Evolutionary conservation across 208 protist genomes (phyloP).

Genomic region (Trypanosoma mega): DNA sequence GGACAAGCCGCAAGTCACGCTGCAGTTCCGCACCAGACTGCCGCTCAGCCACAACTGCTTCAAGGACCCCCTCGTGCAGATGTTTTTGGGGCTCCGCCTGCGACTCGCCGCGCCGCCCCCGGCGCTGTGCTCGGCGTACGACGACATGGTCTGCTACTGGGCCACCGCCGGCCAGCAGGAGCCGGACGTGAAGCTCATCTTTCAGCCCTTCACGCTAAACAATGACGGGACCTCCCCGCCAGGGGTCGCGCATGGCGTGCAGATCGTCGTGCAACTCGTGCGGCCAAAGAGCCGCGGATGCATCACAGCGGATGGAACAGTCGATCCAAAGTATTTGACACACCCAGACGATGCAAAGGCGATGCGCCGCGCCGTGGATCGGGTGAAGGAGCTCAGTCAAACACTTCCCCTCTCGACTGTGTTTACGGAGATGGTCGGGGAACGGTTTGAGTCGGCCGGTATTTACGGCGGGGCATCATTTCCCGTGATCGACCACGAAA

Average conservation of each 20-base stretch:
- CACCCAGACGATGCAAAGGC: constrained; percentile 44
- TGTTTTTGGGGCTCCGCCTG: constrained; percentile 39
- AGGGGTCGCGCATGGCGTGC: constrained; percentile 59
- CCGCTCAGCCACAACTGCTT: constrained; percentile 74
- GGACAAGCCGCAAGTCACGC: constrained; percentile 75
- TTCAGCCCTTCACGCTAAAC: constrained; percentile 84
- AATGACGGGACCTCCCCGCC: constrained; percentile 62
- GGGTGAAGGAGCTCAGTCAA: constrained; percentile 60
- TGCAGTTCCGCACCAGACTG: constrained; percentile 71
- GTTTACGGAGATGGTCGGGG: constrained; percentile 41
- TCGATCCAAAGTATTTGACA: constrained; percentile 72
- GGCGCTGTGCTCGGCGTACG: constrained; percentile 67
- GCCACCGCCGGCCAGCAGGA: constrained; percentile 40
- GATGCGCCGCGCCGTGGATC: constrained; percentile 46
- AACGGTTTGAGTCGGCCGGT: constrained; percentile 66
- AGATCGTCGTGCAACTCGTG: constrained; percentile 68
- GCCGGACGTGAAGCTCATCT: constrained; percentile 69
- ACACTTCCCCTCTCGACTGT: constrained; percentile 42
- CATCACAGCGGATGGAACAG: constrained; percentile 42
- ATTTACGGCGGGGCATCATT: constrained; percentile 61
- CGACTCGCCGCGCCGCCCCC: constrained; percentile 34
- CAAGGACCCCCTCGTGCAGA: constrained; percentile 56
- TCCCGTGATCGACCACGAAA: constrained; percentile 47
- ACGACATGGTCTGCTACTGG: constrained; percentile 75
- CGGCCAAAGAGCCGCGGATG: constrained; percentile 65